These are phyloP conservation scores for Acrasis kona DNA, from an alignment of 78 protist genomes.

Conservation along the genomic window DNA sequence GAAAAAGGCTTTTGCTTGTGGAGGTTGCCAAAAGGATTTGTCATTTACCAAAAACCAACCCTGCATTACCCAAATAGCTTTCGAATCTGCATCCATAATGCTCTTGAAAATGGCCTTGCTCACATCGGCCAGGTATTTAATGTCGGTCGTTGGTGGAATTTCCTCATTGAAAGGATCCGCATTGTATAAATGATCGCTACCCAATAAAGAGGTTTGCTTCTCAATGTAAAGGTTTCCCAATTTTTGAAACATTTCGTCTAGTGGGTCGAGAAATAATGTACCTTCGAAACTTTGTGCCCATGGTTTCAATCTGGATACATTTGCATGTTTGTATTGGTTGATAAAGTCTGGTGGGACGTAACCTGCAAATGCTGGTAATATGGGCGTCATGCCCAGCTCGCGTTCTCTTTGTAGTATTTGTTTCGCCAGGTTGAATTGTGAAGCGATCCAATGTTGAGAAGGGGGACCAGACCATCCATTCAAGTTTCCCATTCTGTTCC, in stretches of 20 bases:
- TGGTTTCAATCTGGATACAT: constrained; percentile 10
- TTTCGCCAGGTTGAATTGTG: constrained; percentile 35
- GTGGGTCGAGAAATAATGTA: constrained; percentile 33
- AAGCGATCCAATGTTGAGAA: constrained; percentile 21
- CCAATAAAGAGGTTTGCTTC: constrained; percentile 17
- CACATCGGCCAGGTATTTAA: constrained; percentile 9
- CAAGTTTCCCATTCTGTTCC: constrained; percentile 78
- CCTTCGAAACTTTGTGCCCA: constrained; percentile 33
- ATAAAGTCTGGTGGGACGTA: constrained; percentile 54
- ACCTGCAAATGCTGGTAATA: constrained; percentile 72
- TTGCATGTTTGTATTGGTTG: constrained; percentile 32
- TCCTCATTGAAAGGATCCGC: constrained; percentile 71
- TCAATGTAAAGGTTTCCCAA: constrained; percentile 36
- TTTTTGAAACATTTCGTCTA: constrained; percentile 51
- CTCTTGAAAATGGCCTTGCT: constrained; percentile 14
- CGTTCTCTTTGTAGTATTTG: constrained; percentile 55
- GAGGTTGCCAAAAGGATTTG: constrained; percentile 42
- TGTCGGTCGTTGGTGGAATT: constrained; percentile 34
- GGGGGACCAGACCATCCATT: constrained; percentile 68
- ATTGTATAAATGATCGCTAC: constrained; percentile 68
- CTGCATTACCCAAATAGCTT: constrained; percentile 73
- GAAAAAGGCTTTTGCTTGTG: constrained; percentile 45
- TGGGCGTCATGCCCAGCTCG: constrained; percentile 56
- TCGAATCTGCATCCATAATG: constrained; percentile 48
- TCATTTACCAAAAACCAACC: constrained; percentile 63